Evolutionary conservation across 106 monocot genomes (phyloP).

Genomic region (Posidonia australis): DNA sequence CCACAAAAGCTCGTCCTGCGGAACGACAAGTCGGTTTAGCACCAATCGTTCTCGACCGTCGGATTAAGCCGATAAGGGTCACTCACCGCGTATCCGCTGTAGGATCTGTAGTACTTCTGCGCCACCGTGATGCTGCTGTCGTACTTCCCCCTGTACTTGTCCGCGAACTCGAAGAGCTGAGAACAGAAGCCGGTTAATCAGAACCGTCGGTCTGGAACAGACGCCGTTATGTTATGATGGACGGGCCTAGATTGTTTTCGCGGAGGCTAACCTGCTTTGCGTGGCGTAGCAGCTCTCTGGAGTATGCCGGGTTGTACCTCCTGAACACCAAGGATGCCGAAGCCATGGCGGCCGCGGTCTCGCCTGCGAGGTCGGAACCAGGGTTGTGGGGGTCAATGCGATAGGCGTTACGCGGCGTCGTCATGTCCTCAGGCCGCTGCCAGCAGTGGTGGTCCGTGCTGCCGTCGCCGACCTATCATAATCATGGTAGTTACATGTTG

Average conservation of each 20-base stretch:
- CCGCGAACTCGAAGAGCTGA: conserved; percentile 88
- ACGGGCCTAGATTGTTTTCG: too few relatives aligned
- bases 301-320: conserved; percentile 57
- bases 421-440: conserved; percentile 99
- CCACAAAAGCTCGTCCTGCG: conserved; percentile 53
- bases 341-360: conserved; percentile 94
- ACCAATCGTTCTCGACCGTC: not conserved
- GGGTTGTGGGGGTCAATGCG: conserved; percentile 57
- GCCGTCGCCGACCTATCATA: conserved; percentile 72
- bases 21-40: not conserved
- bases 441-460: conserved; percentile 84
- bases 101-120: conserved; percentile 77
- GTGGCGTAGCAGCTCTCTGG: conserved; percentile 53
- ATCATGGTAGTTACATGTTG: too few relatives aligned
- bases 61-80: not conserved
- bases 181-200: too few relatives aligned
- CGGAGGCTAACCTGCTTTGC: conserved; percentile 66
- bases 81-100: conserved; percentile 85
- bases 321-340: conserved; percentile 68
- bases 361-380: conserved; percentile 91
- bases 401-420: conserved; percentile 70
- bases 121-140: conserved; percentile 84
- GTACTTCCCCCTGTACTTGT: conserved; percentile 94
- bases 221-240: too few relatives aligned
- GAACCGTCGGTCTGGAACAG: too few relatives aligned